Base-by-base conservation (phyloP, 352 stramenopile genomes). In the Pythium aquatile region DNA sequence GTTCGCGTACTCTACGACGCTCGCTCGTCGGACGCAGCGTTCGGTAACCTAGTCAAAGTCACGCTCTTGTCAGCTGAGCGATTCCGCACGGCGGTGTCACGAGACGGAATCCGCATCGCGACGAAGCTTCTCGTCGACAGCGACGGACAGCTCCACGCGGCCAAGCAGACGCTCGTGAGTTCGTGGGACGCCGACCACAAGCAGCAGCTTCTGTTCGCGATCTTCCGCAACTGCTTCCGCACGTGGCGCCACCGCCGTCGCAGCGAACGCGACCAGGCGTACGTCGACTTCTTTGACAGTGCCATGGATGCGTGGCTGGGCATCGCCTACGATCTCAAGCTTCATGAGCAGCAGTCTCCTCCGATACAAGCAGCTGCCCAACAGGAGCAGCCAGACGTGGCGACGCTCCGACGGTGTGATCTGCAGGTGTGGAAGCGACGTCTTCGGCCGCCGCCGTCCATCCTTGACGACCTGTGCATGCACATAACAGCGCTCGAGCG, bases 401-500 rank as follows among this genome's bases (percentile, higher is more conserved):
- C 55, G 1, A 69, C 60, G 30, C 61, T 91, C 30, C 82, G 85
- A 28, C 74, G 80, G 1, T 88, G 83, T 60, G 79, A 90, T 24
- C 65, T 75, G 1, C 82, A 88, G 58, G 68, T 91, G n/a, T 93
- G 84, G 84, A 81, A 87, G 57, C 71, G 73, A 9, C 77, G 84
- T 0, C 61, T 91, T 32, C 70, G 72, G 8, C 84, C 84, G 9
- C 69, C 78, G 10, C 56, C 76, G 11, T 56, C 73, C 26, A 68
- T 78, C 14, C 63, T 88, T 2, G 81, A 88, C 20, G 78, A 92
- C n/a, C 63, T 94, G 8, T 90, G 81, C 44, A 73, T 76, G 17
- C 81, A 91, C 55, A 81, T 90, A 54, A 78, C 73, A 16, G 77
- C 77, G 16, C 70, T 94, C 3, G 76, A 91, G 68, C 63, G 55